Conservation (phyloP, 148 eudicot species). For the Nyssa sinensis region DNA sequence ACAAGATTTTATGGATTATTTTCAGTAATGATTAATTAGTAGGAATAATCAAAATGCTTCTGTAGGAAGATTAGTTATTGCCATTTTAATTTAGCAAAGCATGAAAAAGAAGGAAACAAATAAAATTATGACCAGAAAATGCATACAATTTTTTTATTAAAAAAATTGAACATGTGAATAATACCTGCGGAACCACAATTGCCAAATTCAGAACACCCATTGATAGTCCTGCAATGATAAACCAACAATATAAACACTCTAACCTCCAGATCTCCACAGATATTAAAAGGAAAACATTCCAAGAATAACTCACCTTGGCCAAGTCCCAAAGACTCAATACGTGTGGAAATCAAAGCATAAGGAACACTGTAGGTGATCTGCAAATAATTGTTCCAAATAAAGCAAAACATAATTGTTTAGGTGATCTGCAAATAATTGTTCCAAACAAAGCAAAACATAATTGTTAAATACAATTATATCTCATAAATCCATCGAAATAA, state of each 20-base stretch:
- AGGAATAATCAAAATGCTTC: background rate
- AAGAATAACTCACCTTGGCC: conserved; percentile 70
- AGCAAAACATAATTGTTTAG: too few relatives aligned
- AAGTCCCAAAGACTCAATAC: conserved; percentile 79
- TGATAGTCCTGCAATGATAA: conserved; percentile 67
- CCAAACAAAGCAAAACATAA: background rate
- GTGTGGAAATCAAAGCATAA: conserved; percentile 83
- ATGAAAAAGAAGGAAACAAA: background rate
- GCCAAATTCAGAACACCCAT: conserved; percentile 97
- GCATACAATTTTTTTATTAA: too few relatives aligned
- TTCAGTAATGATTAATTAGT: background rate
- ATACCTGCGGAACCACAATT: conserved; percentile 89
- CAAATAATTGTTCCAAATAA: conserved; percentile 20
- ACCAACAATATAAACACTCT: conserved; percentile 6
- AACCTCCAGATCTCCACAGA: conserved; percentile 5
- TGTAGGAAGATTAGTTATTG: too few relatives aligned
- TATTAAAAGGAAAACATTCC: background rate
- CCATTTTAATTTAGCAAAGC: background rate
- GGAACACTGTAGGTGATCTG: conserved; percentile 98
- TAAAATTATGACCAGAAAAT: background rate
- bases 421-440: conserved; percentile 66
- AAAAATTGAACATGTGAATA: background rate
- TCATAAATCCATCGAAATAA: background rate
- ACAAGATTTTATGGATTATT: background rate
- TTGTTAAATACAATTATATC: conserved; percentile 2